These are phyloP conservation scores for Pichia gijzeniarum DNA, from an alignment of 805 yeast species.

Conservation along the genomic window DNA sequence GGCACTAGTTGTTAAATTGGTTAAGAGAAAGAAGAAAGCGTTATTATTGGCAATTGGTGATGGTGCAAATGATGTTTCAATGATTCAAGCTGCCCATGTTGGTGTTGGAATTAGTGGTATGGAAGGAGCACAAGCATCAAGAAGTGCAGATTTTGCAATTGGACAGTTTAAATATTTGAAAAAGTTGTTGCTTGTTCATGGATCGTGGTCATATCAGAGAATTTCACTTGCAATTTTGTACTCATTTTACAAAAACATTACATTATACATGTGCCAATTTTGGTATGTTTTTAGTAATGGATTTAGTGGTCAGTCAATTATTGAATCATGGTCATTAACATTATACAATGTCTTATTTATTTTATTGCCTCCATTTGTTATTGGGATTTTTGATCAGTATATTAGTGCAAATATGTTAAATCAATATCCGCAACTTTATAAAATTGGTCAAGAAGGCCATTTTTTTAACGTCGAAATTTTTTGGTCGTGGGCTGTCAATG, in stretches of 20 bases:
- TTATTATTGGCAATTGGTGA: constrained; percentile 90
- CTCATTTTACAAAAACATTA: constrained; percentile 92
- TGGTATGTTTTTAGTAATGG: constrained; percentile 95
- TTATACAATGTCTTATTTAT: constrained; percentile 93
- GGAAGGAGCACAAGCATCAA: constrained; percentile 99
- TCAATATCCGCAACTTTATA: constrained; percentile 88
- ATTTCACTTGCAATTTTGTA: constrained; percentile 87
- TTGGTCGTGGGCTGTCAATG: constrained; percentile 97
- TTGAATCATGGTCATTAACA: constrained; percentile 97
- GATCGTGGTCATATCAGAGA: constrained; percentile 96
- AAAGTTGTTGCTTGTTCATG: constrained; percentile 85
- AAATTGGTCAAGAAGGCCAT: constrained; percentile 79
- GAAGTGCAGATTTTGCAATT: constrained; percentile 95
- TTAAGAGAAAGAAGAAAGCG: constrained; percentile 72
- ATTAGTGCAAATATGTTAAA: constrained; percentile 84
- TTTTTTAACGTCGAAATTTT: constrained; percentile 88
- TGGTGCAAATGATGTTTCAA: constrained; percentile 98
- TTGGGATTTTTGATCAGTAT: constrained; percentile 96
- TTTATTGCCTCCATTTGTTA: constrained; percentile 89
- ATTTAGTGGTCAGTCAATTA: constrained; percentile 90
- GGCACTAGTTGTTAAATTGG: constrained; percentile 92
- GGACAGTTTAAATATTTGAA: constrained; percentile 89
- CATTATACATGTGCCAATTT: constrained; percentile 95
- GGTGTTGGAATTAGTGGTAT: constrained; percentile 98
- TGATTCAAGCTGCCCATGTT: constrained; percentile 99